Evolutionary conservation across 495 filamentous ascomycete genomes (phyloP).

Genomic region (Filosporella fistucella): DNA sequence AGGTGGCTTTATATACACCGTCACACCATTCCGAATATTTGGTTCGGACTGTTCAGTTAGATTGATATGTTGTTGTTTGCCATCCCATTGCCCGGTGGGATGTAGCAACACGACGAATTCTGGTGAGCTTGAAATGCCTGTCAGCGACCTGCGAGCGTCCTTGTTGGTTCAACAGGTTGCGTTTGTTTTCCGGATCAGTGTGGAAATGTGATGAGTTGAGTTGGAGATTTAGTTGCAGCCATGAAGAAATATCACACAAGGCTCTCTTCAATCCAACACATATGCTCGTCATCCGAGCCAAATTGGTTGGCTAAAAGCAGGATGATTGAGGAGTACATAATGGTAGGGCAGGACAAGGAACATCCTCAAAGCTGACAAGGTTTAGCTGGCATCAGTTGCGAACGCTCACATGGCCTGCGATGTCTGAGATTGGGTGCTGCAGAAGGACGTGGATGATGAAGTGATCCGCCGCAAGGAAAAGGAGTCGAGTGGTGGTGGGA

Average conservation of each 20-base stretch:
- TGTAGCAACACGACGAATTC: constrained; percentile 13
- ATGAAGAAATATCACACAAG: constrained; percentile 10
- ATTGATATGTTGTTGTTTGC: constrained; percentile 22
- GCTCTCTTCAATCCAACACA: constrained; percentile 12
- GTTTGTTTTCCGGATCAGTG: constrained; percentile 16
- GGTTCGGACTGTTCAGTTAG: constrained; percentile 20
- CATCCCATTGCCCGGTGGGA: constrained; percentile 20
- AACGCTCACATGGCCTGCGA: constrained; percentile 21
- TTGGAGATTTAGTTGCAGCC: constrained; percentile 13
- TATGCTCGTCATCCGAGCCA: constrained; percentile 4
- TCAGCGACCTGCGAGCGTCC: constrained; percentile 14
- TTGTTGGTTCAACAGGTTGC: constrained; percentile 18
- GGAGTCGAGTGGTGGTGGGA: too few species aligned
- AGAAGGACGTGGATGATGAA: constrained; percentile 10
- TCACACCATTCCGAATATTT: constrained; percentile 24
- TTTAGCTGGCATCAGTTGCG: constrained; percentile 11
- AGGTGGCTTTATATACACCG: constrained; percentile 25
- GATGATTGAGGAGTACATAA: constrained; percentile 10
- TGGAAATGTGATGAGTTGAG: constrained; percentile 19
- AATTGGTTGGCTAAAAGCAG: constrained; percentile 10
- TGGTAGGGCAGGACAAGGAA: constrained; percentile 15
- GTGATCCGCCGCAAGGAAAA: constrained; percentile 19
- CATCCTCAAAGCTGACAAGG: constrained; percentile 17
- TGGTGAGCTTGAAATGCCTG: constrained; percentile 9
- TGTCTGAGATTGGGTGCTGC: constrained; percentile 11